Base-by-base conservation (phyloP, 225 moss, liverwort and hornwort genomes). In the Straminergon stramineum region DNA sequence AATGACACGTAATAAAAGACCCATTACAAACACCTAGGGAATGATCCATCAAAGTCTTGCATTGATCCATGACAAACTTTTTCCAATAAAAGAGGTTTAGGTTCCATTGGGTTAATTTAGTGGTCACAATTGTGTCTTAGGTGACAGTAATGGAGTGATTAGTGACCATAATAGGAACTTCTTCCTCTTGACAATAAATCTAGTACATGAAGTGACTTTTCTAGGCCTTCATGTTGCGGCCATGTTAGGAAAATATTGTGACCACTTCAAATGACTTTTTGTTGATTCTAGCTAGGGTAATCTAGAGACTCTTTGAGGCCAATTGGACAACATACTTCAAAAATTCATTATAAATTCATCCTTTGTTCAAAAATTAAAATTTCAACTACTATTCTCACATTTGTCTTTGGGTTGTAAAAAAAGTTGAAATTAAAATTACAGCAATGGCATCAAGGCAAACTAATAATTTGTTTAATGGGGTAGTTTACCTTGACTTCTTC, bases 91-190 rank as follows among this genome's bases (percentile, higher is more conserved):
- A 28, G 74, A 45, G 2, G 45, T 74, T 41, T 71, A 8, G 4
- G 1, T 14, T 66, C 24, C 35, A 70, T 14, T 70, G 39, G 8
- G 1, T 70, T 70, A 24, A 39, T 1, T 24, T 43, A 9, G 16
- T 23, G 10, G 6, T 10, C 17, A 74, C 45, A 73, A 43, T 26
- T 11, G 20, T 37, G 5, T 69, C 5, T 10, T 28, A 28, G 28
- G 3, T 28, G 73, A 73, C 0, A 0, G 0, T 17, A 17, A 26
- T 45, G 28, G 1, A 28, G 6, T 74, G 1, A 43, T 45, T 10
- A n/a, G 28, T 43, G 3, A 73, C 10, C 1, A 16, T 17, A 43
- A 45, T 10, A 45, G 17, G 3, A 6, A 30, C 4, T 30, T 74
- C 11, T 1, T 10, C 10, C 1, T 28, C 30, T 28, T 17, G 2